A percentile compares a stretch with the other conserved stretches of the same genome.
Conservation (phyloP, 331 rosid species). For the Quercus lobata region DNA sequence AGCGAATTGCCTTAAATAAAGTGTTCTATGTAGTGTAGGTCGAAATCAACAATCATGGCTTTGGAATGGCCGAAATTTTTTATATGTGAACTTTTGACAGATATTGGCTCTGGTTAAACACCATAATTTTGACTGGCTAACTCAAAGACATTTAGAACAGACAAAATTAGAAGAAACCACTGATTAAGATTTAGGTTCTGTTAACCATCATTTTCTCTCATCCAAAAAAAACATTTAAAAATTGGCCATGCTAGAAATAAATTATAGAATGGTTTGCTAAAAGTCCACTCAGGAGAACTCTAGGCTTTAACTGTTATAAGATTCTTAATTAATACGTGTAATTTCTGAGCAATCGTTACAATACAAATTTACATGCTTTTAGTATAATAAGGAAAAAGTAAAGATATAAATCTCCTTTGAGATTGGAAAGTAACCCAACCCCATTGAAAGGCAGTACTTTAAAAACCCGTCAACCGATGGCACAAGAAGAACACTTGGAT, state of each 20-base stretch:
- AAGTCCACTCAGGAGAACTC: background rate
- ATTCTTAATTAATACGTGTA: background rate
- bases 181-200: background rate
- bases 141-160: background rate
- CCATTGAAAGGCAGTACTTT: background rate
- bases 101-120: background rate
- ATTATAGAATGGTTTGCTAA: background rate
- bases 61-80: slow-evolving; percentile 31
- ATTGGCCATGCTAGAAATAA: background rate
- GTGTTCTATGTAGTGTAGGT: slow-evolving; percentile 17
- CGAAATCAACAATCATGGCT: slow-evolving; percentile 34
- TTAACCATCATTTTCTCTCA: slow-evolving; percentile 22
- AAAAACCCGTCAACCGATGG: background rate
- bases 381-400: background rate
- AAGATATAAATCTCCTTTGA: background rate
- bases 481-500: background rate
- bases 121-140: background rate
- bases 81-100: slow-evolving; percentile 32
- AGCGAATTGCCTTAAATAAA: slow-evolving; percentile 28
- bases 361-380: background rate
- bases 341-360: too few relatives aligned
- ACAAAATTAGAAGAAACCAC: slow-evolving; percentile 17
- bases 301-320: background rate
- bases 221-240: background rate
- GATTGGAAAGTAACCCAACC: background rate